phyloP scores from a whole-genome alignment of 1,139 yeast species.

The Debaryomycetaceae sp. region DNA sequence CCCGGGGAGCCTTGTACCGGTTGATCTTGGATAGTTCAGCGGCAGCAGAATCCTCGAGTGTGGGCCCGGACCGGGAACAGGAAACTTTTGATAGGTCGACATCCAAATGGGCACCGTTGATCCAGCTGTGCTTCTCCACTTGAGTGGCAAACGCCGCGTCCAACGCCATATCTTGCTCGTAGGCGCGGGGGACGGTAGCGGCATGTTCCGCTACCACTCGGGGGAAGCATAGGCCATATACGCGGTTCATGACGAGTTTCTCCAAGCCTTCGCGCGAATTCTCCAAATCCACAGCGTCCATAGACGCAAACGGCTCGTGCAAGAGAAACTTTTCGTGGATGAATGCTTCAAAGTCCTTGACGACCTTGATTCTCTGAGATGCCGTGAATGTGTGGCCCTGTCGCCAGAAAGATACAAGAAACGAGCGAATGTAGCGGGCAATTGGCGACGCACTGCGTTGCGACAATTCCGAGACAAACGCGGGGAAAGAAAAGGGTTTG shows the following conservation, averaged over 20 bases:
- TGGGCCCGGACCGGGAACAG: slow-evolving; percentile 9
- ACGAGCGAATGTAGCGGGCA: slow-evolving; percentile 73
- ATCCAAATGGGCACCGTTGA: slow-evolving; percentile 73
- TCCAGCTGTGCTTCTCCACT: slow-evolving; percentile 60
- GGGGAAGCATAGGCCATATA: slow-evolving; percentile 70
- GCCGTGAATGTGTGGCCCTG: slow-evolving; percentile 55
- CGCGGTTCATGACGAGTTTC: slow-evolving; percentile 79
- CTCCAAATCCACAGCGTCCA: slow-evolving; percentile 47
- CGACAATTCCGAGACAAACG: slow-evolving; percentile 62
- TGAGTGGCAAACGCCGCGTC: slow-evolving; percentile 51
- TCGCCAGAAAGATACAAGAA: slow-evolving; percentile 62
- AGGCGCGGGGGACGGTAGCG: slow-evolving; percentile 25
- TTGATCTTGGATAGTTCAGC: slow-evolving; percentile 67
- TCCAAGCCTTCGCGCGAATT: slow-evolving; percentile 89
- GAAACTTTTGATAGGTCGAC: slow-evolving; percentile 35
- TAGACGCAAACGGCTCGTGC: slow-evolving; percentile 65
- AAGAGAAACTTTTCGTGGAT: slow-evolving; percentile 53
- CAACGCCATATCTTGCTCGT: slow-evolving; percentile 44
- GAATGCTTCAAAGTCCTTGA: slow-evolving; percentile 63
- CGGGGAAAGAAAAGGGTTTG: slow-evolving; percentile 69
- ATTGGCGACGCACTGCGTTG: slow-evolving; percentile 79
- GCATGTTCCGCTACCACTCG: slow-evolving; percentile 43
- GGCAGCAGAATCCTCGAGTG: slow-evolving; percentile 63
- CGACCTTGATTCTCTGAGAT: slow-evolving; percentile 66
- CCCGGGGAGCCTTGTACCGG: slow-evolving; percentile 85